phyloP scores from a whole-genome alignment of 176 grass and related monocot genomes.

The Paspalum vaginatum region DNA sequence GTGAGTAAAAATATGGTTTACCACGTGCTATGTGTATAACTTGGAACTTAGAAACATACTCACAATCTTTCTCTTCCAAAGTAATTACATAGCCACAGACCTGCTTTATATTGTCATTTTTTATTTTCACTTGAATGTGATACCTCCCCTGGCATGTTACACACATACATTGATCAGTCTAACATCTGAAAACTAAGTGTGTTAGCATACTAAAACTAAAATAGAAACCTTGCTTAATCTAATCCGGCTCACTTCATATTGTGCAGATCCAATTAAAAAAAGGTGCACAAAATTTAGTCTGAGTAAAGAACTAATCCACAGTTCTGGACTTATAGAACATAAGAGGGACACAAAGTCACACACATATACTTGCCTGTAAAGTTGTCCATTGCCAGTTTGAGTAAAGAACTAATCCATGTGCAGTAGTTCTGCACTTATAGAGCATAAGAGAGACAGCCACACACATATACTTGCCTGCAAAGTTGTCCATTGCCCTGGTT shows the following conservation, averaged over 20 bases:
- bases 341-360: neutral
- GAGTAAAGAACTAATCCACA: no score
- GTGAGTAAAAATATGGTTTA: neutral
- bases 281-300: no score
- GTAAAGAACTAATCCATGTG: no score
- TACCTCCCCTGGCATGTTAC: neutral
- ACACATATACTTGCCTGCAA: neutral
- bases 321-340: neutral
- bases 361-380: neutral
- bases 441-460: neutral
- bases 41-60: neutral
- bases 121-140: neutral
- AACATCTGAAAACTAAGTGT: neutral
- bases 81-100: no score
- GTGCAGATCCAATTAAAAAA: neutral
- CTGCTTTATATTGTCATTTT: no score
- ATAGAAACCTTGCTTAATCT: neutral
- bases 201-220: neutral
- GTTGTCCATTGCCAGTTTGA: neutral
- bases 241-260: neutral
- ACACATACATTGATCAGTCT: neutral
- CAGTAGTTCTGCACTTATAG: neutral
- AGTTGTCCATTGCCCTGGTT: neutral
- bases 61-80: neutral
- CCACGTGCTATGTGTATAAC: neutral